These are phyloP conservation scores for Xenoacremonium recifei DNA, from an alignment of 2,329 filamentous ascomycete species.

Conservation along the genomic window DNA sequence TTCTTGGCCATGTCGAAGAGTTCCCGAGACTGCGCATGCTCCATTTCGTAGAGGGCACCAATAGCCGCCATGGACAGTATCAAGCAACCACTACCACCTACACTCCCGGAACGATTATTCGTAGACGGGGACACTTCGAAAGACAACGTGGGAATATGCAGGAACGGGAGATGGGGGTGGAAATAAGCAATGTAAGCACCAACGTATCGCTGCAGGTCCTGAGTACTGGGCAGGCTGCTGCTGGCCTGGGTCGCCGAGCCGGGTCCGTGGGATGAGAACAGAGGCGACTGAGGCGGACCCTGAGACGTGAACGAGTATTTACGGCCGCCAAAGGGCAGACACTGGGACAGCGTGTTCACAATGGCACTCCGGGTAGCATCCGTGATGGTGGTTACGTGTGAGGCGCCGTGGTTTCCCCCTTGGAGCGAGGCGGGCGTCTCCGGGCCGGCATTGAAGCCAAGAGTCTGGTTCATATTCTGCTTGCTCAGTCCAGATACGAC, in stretches of 20 bases:
- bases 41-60: constrained; percentile 83
- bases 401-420: constrained; percentile 58
- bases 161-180: constrained; percentile 91
- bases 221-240: constrained; percentile 71
- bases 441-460: constrained; percentile 63
- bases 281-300: constrained; percentile 54
- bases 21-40: constrained; percentile 75
- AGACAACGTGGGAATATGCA: constrained; percentile 86
- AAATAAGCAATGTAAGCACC: constrained; percentile 88
- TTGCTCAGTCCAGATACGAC: constrained; percentile 63
- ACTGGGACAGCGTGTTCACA: constrained; percentile 58
- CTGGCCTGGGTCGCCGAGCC: constrained; percentile 51
- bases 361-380: constrained; percentile 63
- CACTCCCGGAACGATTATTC: constrained; percentile 53
- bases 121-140: constrained; percentile 77
- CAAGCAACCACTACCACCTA: constrained; percentile 81
- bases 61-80: constrained; percentile 79
- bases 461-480: constrained; percentile 62
- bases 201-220: constrained; percentile 87
- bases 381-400: constrained; percentile 63
- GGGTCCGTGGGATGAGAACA: constrained; percentile 47
- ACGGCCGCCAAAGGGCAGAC: constrained; percentile 54
- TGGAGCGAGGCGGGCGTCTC: constrained; percentile 72
- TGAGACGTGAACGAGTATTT: constrained; percentile 63
- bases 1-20: constrained; percentile 93